phyloP scores from a whole-genome alignment of 768 basidiomycete genomes.

The Epithele typhae region DNA sequence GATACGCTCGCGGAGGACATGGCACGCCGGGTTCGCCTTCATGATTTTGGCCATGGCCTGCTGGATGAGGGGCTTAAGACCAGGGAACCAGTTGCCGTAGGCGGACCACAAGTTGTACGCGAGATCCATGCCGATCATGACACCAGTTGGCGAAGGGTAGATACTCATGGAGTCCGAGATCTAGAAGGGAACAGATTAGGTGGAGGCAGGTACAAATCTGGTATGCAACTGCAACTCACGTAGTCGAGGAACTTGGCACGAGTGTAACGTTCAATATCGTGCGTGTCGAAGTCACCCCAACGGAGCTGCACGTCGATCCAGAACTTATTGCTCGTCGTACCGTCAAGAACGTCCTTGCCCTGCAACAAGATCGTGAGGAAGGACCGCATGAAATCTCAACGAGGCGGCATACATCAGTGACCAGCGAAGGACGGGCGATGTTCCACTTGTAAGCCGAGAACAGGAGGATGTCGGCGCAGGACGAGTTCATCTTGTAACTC shows the following conservation, averaged over 20 bases:
- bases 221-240: slow-evolving; percentile 52
- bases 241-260: slow-evolving; percentile 99
- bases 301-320: slow-evolving; percentile 96
- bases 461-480: slow-evolving; percentile 96
- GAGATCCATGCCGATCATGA: slow-evolving; percentile 98
- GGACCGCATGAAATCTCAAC: slow-evolving; percentile 18
- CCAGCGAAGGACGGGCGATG: slow-evolving; percentile 91
- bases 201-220: too few relatives aligned
- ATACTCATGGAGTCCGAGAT: slow-evolving; percentile 98
- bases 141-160: slow-evolving; percentile 97
- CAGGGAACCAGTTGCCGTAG: slow-evolving; percentile 99
- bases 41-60: slow-evolving; percentile 99
- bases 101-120: slow-evolving; percentile 99
- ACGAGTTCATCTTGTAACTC: slow-evolving; percentile 99
- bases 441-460: slow-evolving; percentile 99
- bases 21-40: slow-evolving; percentile 98
- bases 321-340: slow-evolving; percentile 98
- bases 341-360: slow-evolving; percentile 94
- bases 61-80: slow-evolving; percentile 95
- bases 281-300: slow-evolving; percentile 99
- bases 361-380: slow-evolving; percentile 23
- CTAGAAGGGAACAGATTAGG: slow-evolving; percentile 38
- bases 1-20: slow-evolving; percentile 97
- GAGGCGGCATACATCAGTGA: slow-evolving; percentile 72
- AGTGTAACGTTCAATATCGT: slow-evolving; percentile 98